A percentile compares a stretch with the other conserved stretches of the same genome.
phyloP scores from a whole-genome alignment of 1,284 basidiomycete species.

The Cryptococcus sp. region DNA sequence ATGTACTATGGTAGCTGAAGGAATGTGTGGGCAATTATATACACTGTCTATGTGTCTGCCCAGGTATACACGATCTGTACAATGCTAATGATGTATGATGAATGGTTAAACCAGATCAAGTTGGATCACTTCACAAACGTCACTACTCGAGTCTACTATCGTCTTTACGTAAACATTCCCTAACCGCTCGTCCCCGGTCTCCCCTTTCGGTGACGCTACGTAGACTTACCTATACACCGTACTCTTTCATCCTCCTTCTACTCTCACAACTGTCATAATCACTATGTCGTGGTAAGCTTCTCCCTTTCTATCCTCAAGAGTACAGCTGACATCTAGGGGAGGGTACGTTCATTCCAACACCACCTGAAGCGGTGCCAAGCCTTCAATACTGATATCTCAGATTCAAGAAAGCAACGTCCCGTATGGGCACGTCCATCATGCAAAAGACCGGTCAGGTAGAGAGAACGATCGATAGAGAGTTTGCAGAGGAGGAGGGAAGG shows the following conservation, averaged over 20 bases:
- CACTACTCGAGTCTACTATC: background rate
- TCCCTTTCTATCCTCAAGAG: background rate
- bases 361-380: conserved; percentile 1
- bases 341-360: conserved; percentile 17
- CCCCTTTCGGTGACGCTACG: background rate
- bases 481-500: conserved; percentile 84
- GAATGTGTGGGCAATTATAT: no score
- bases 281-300: conserved; percentile 8
- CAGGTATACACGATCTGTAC: no score
- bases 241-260: background rate
- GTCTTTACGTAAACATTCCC: background rate
- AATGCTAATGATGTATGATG: background rate
- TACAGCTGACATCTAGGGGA: conserved; percentile 21
- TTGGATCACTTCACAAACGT: no score
- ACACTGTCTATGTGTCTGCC: no score
- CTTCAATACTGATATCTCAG: conserved; percentile 47
- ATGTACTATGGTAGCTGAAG: no score
- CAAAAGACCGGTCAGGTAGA: conserved; percentile 98
- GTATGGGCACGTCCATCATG: conserved; percentile 86
- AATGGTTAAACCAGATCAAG: no score
- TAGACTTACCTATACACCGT: background rate
- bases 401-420: conserved; percentile 90
- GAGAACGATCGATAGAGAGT: conserved; percentile 89
- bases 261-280: background rate
- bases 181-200: no score